These are phyloP conservation scores for Hygrophoropsis aurantiaca DNA, from an alignment of 768 basidiomycete genomes.

Conservation along the genomic window DNA sequence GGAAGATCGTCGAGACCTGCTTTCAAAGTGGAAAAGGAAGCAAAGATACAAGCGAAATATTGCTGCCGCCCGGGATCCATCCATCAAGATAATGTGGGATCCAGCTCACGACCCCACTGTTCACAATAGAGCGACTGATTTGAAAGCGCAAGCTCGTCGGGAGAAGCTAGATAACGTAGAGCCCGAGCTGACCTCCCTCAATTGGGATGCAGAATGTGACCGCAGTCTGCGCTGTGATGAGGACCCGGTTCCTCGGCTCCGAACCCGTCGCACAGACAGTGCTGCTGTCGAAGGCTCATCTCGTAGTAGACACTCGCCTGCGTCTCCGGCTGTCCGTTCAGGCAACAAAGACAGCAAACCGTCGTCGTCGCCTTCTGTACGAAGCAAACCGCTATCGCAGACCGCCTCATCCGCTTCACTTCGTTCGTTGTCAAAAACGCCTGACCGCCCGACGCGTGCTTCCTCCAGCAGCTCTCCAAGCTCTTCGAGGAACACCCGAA, in stretches of 20 bases:
- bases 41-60: constrained; percentile 30
- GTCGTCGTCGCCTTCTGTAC: constrained; percentile 5
- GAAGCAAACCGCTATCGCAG: constrained; percentile 10
- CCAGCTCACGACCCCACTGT: too few relatives aligned
- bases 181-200: constrained; percentile 8
- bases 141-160: constrained; percentile 43
- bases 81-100: too few relatives aligned
- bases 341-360: constrained; percentile 4
- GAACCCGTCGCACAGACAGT: not conserved
- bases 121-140: constrained; percentile 41
- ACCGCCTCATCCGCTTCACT: not conserved
- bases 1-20: constrained; percentile 15
- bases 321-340: constrained; percentile 7
- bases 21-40: constrained; percentile 33
- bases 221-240: constrained; percentile 16
- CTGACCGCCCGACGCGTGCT: not conserved
- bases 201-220: constrained; percentile 30
- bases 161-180: constrained; percentile 38
- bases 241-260: constrained; percentile 7
- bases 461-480: constrained; percentile 20
- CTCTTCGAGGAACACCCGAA: constrained; percentile 6
- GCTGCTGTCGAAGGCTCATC: constrained; percentile 2
- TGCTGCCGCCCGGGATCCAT: constrained; percentile 33
- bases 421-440: not conserved
- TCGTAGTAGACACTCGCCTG: constrained; percentile 10